Percentiles rank a stretch among this genome's conserved stretches.
phyloP scores from a whole-genome alignment of 345 rosid genomes.

The Lagerstroemia speciosa region DNA sequence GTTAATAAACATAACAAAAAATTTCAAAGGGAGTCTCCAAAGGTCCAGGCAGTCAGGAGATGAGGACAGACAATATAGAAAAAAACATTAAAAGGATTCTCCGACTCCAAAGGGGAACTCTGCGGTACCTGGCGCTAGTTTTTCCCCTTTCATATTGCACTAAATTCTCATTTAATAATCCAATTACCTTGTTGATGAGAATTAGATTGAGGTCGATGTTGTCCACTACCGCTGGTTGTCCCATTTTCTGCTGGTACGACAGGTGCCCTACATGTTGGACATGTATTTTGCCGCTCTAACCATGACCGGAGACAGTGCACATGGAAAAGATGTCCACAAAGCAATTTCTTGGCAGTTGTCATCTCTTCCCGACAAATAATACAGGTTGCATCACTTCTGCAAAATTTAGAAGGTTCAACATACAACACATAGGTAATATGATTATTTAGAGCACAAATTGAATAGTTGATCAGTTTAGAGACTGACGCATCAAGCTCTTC shows the following conservation, averaged over 20 bases:
- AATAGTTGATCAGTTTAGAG: not conserved
- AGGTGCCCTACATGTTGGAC: constrained; percentile 89
- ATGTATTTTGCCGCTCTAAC: constrained; percentile 93
- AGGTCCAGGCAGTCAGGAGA: not conserved
- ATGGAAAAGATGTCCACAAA: constrained; percentile 93
- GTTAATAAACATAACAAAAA: constrained; percentile 1
- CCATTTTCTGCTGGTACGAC: constrained; percentile 79
- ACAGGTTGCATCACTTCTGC: constrained; percentile 90
- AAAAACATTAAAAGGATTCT: not conserved
- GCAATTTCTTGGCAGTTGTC: constrained; percentile 82
- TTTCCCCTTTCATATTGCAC: not conserved
- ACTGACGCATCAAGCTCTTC: constrained; percentile 84
- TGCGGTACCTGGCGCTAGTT: not conserved
- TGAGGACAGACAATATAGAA: not conserved
- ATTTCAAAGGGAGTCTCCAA: not conserved
- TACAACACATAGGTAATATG: not conserved
- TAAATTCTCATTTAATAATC: not conserved
- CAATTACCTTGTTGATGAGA: constrained; percentile 41
- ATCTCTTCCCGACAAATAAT: constrained; percentile 98
- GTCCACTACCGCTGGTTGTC: constrained; percentile 46
- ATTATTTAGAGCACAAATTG: not conserved
- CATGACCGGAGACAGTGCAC: constrained; percentile 96
- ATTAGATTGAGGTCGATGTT: constrained; percentile 43
- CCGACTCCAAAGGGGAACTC: not conserved
- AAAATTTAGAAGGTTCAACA: constrained; percentile 9